Evolutionary conservation across 2,329 filamentous ascomycete species (phyloP), one percentile per base, ranked within the genome.

Genomic region (Penicillium brasilianum): DNA sequence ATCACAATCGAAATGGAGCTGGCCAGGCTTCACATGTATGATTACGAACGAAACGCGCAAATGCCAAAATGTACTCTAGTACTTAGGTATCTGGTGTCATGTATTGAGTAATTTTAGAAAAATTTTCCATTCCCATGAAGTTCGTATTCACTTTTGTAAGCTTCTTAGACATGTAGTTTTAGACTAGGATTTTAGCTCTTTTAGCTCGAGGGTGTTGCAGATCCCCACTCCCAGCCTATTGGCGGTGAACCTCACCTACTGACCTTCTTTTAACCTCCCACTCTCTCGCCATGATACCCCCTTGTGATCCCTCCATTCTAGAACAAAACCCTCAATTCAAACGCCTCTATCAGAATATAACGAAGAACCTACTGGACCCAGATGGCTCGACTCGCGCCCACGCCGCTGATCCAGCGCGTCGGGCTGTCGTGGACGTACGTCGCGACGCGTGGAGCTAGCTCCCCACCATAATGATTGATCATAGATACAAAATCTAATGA

Each of bases 261-360:
- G 5, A 48, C 39, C 28, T 36, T 46, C 53, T 46, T 55, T 46
- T 46, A 55, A 48, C 39, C 53, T 61, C 48, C 54, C 51, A 36
- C 59, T 58, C 58, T n/a, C 57, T 58, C 65, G 70, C 56, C 52
- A 81, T 81, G 80, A 76, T 81, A 10, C 78, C 78, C 39, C 76
- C 77, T 49, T 77, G 77, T 48, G 74, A 80, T 43, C 74, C 74
- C 5, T 66, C 69, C 25, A 74, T 79, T 55, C 71, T 81, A 22
- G 71, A 74, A 30, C 70, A 71, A 7, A 80, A 81, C 55, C 77
- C 78, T 8, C 72, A 76, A 53, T 81, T 81, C 54, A 77, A 79
- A 61, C 72, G 70, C 46, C 65, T 81, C 9, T 77, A 81, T 62
- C 72, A 77, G 46, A 71, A 77, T 41, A 51, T 81, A 2, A 79